Evolutionary conservation across 176 grass and related monocot species (phyloP), one percentile per base, ranked within the genome.

Genomic region (Cocos nucifera): DNA sequence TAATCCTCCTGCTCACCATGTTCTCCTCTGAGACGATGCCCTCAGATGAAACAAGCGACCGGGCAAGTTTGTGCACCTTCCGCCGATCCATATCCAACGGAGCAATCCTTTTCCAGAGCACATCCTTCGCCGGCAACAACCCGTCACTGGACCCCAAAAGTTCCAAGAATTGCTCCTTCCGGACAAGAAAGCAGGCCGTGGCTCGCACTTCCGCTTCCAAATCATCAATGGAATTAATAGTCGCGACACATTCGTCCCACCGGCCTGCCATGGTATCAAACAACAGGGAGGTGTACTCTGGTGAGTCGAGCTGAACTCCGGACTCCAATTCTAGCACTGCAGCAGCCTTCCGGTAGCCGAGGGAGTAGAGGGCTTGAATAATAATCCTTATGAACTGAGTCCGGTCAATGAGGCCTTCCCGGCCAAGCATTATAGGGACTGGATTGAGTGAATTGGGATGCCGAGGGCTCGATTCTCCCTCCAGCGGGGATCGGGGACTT

Each of bases 151-250:
- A 78, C 49, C 93, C 81, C 44, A 92, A 59, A 15, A 98, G 82
- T 78, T 98, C 93, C 73, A 92, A 66, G 75, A 92, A 98, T 74
- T 88, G 82, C 25, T 79, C 84, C 58, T 69, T 83, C 93, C 93
- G 88, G 61, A 98, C 56, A 4, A 92, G 17, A 67, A 85, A 92
- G 64, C 83, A 82, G 0, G 81, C 93, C 19, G 67, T 51, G 17
- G 68, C 67, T 1, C 78, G 69, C 23, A 67, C 73, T 28, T 53
- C 49, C 12, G 74, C 67, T 39, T 63, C 71, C 29, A 89, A 61
- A 20, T 72, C 93, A 0, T 68, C 32, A 7, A 98, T 50, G 4
- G 84, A 80, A 24, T 79, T 69, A 50, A 98, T 78, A 6, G 69
- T 81, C 10, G 77, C 85, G 19, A 79, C 64, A 61, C 87, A 98